Base-by-base conservation (phyloP, 2,329 filamentous ascomycete genomes). In the Cylindrodendrum hubeiense region DNA sequence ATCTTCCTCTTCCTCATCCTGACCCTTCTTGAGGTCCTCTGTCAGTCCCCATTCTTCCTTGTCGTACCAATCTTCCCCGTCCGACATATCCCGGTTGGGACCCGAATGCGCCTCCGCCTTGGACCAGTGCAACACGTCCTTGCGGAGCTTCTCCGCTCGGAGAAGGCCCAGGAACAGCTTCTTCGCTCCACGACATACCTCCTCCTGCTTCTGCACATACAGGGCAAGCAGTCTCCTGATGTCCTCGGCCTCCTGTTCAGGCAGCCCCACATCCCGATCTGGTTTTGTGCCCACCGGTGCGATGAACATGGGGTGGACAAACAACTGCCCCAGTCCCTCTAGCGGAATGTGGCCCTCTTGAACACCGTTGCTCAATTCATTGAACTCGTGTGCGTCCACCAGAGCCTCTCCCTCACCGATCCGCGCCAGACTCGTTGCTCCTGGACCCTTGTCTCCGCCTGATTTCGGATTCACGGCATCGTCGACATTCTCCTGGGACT, bases 1-100 rank as follows among this genome's bases (percentile, higher is more conserved):
- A 67, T 94, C 92, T 76, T 95, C 93, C 76, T 96, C 93, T 74
- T 95, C 93, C 75, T 92, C 90, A 67, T 94, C 92, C 73, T 93
- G 90, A 0, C 93, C 93, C 81, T 96, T 96, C 77, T 93, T 91
- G 8, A 95, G 80, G 70, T 93, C 90, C 66, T 92, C 91, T 9
- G 88, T 86, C 52, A 96, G 78, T 0, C 87, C 88, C 92, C 93
- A 95, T 80, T 93, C 91, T 57, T 93, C 91, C 74, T 88, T 88
- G 78, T 97, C 93, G 75, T 94, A 95, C 92, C 93, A 97, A 77
- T 97, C 93, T 82, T 97, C 93, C 12, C 93, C 93, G 76, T 97
- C 93, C 54, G 91, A 94, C 90, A 96, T 90, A 77, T 95, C 92
- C 53, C 90, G 79, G 76, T 90, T 89, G 19, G 82, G 76, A 2